Percentiles rank a stretch among this genome's conserved stretches.
phyloP scores from a whole-genome alignment of 2,329 filamentous ascomycete genomes.

The Fusarium euwallaceae region DNA sequence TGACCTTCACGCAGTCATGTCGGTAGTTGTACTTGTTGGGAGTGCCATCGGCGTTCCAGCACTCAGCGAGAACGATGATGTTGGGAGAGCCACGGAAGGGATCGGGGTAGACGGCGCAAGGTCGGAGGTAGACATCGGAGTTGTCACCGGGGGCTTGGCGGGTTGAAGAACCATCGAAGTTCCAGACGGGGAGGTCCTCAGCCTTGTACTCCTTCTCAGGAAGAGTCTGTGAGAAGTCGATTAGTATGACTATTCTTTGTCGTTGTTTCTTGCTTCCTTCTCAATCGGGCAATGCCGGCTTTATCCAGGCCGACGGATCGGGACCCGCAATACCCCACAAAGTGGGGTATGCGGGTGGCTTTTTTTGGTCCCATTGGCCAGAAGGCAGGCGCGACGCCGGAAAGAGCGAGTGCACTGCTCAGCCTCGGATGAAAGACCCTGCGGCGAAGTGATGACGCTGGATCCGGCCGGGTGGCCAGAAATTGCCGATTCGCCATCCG shows the following conservation, averaged over 20 bases:
- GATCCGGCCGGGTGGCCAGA: constrained; percentile 9
- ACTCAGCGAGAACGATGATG: constrained; percentile 94
- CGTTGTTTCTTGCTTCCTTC: not conserved
- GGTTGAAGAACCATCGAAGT: constrained; percentile 84
- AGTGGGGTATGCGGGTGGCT: constrained; percentile 6
- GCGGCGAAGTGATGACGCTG: constrained; percentile 14
- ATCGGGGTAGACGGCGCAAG: constrained; percentile 89
- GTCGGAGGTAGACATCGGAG: constrained; percentile 97
- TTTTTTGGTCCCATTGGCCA: constrained; percentile 26
- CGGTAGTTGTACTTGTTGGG: constrained; percentile 99
- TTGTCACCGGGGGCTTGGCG: constrained; percentile 93
- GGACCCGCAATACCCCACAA: constrained; percentile 14
- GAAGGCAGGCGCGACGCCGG: constrained; percentile 19
- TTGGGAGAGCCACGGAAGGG: constrained; percentile 92
- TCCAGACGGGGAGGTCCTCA: constrained; percentile 67
- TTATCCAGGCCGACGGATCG: constrained; percentile 15
- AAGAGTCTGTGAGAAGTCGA: constrained; percentile 58
- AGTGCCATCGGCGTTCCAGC: constrained; percentile 92
- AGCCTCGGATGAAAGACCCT: constrained; percentile 22
- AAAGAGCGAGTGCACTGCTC: constrained; percentile 18
- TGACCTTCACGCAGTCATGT: constrained; percentile 89
- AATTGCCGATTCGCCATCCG: constrained; percentile 18
- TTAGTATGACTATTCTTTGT: not conserved
- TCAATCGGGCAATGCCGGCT: constrained; percentile 24
- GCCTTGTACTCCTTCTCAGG: constrained; percentile 63